Evolutionary conservation across 1,284 basidiomycete species (phyloP), one percentile per base, ranked within the genome.

Genomic region (Tylopilus sp.): DNA sequence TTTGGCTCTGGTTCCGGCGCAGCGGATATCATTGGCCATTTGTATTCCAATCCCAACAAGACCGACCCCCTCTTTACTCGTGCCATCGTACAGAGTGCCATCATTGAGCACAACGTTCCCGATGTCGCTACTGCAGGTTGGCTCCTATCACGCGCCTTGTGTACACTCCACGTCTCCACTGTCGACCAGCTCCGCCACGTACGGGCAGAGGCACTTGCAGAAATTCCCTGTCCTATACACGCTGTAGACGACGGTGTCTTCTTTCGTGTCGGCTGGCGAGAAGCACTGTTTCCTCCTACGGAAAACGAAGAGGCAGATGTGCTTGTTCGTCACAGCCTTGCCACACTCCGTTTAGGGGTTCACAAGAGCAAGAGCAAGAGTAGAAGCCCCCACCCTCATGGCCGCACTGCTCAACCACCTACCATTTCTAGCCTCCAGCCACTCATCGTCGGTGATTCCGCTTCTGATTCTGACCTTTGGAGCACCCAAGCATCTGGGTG

Each of bases 1-100:
- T 86, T 88, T 63, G 86, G 86, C 33, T 74, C 76, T 56, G 79
- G 79, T 0, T 77, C 85, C 19, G 87, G 87, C 19, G 86, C 82
- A 28, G 77, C 81, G 31, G 84, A 89, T 56, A 81, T 89, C 54
- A 66, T 88, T n/a, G 78, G 72, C 50, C 85, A 89, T 55, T 68
- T 89, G 13, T 75, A 84, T 46, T 89, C 86, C 6, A 66, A 70
- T 25, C 70, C 69, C n/a, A 89, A 89, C 66, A 74, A 80, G 44
- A 63, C 65, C 8, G 61, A 66, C 5, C 84, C 81, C 19, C 63
- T 85, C 18, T 88, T 88, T 66, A 71, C 78, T 49, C 81, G 84
- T 21, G 79, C 81, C 11, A 82, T 87, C 57, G 66, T 84, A 23
- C 85, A 88, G 61, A 85, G 81, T 46, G 74, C 82, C 4, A 68